Percentiles rank a stretch among this genome's conserved stretches.
Evolutionary conservation across 2,329 filamentous ascomycete genomes (phyloP).

Genomic region (Aspergillus sp.): DNA sequence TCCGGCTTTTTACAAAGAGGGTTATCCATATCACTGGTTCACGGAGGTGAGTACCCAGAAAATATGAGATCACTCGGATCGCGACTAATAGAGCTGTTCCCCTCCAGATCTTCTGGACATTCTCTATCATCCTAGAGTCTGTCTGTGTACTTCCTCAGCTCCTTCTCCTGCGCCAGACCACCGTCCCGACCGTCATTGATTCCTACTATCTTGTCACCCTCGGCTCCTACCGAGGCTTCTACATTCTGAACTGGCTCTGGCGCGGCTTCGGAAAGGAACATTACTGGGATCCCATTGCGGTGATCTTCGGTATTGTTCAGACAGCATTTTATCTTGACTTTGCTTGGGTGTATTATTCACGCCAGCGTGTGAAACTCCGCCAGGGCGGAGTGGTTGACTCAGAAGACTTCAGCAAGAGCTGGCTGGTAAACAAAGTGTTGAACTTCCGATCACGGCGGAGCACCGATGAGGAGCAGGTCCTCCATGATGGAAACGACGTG

Average conservation of each 20-base stretch:
- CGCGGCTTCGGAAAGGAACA: slow-evolving; percentile 55
- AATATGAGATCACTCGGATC: background rate
- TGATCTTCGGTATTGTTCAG: slow-evolving; percentile 83
- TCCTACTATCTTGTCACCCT: slow-evolving; percentile 90
- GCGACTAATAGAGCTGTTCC: slow-evolving; percentile 1
- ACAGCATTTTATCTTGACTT: slow-evolving; percentile 89
- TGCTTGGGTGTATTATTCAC: slow-evolving; percentile 91
- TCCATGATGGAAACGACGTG: slow-evolving; percentile 22
- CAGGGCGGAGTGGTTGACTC: slow-evolving; percentile 82
- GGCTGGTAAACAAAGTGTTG: slow-evolving; percentile 73
- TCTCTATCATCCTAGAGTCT: slow-evolving; percentile 87
- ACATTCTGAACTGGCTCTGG: slow-evolving; percentile 85
- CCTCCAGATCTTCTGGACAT: slow-evolving; percentile 69
- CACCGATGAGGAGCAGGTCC: slow-evolving; percentile 33
- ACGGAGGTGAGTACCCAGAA: slow-evolving; percentile 29
- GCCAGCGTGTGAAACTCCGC: slow-evolving; percentile 88
- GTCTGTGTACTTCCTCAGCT: slow-evolving; percentile 87
- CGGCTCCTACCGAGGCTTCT: slow-evolving; percentile 80
- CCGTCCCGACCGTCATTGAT: slow-evolving; percentile 89
- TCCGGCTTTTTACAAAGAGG: slow-evolving; percentile 60
- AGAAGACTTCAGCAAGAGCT: slow-evolving; percentile 78
- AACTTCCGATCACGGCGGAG: slow-evolving; percentile 40
- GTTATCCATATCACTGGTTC: slow-evolving; percentile 35
- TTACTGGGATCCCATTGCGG: slow-evolving; percentile 62
- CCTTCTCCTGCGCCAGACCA: slow-evolving; percentile 86